Percentiles rank a stretch among this genome's conserved stretches.
Evolutionary conservation across 805 yeast genomes (phyloP).

Genomic region (Tetrapisispora phaffii): DNA sequence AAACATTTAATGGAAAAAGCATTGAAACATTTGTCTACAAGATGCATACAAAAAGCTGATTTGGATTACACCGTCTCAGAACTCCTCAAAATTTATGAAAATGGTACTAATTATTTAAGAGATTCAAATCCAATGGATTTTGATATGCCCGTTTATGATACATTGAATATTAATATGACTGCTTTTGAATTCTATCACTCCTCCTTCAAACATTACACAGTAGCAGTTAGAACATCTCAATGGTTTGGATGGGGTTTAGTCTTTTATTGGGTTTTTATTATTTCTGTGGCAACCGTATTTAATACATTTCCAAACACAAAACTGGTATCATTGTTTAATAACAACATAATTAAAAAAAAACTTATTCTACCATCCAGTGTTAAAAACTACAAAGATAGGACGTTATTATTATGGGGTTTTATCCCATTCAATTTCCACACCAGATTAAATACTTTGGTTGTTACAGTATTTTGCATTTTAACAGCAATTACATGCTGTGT

Average conservation of each 20-base stretch:
- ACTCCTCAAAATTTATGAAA: slow-evolving; percentile 27
- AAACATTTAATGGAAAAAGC: slow-evolving; percentile 31
- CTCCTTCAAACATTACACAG: slow-evolving; percentile 31
- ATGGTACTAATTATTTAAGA: slow-evolving; percentile 30
- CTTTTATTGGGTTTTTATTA: slow-evolving; percentile 33
- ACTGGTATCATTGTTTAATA: slow-evolving; percentile 5
- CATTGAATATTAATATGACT: slow-evolving; percentile 28
- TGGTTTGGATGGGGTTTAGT: slow-evolving; percentile 40
- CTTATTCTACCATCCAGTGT: slow-evolving; percentile 25
- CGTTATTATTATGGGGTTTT: slow-evolving; percentile 11
- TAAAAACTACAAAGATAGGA: slow-evolving; percentile 15
- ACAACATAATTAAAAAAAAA: slow-evolving; percentile 17
- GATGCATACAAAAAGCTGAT: slow-evolving; percentile 26
- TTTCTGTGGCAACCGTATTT: slow-evolving; percentile 26
- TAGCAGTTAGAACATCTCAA: slow-evolving; percentile 32
- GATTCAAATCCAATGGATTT: slow-evolving; percentile 24
- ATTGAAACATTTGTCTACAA: slow-evolving; percentile 29
- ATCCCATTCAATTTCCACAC: slow-evolving; percentile 28
- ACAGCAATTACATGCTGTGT: slow-evolving; percentile 28
- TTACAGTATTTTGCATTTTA: slow-evolving; percentile 26
- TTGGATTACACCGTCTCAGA: slow-evolving; percentile 27
- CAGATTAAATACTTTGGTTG: slow-evolving; percentile 24
- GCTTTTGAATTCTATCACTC: slow-evolving; percentile 28
- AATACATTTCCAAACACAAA: slow-evolving; percentile 25
- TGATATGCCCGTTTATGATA: slow-evolving; percentile 20